Evolutionary conservation across 768 basidiomycete species (phyloP).

Genomic region (Pholiota microspora): DNA sequence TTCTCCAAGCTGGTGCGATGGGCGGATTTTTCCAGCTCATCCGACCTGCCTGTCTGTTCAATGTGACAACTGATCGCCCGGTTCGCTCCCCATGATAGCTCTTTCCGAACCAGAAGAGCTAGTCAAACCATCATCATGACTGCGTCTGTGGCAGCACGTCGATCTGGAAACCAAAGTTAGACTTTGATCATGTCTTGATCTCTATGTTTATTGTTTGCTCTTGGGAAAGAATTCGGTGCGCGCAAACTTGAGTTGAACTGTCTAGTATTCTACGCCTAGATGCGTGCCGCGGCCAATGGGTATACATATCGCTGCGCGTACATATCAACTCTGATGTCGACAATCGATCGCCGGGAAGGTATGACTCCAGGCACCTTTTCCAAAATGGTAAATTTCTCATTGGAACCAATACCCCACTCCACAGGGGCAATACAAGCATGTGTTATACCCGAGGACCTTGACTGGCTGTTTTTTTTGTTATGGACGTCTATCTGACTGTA

Average conservation of each 20-base stretch:
- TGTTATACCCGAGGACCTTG: slow-evolving; percentile 16
- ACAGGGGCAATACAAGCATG: neutral
- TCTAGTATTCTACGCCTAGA: neutral
- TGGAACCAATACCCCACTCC: slow-evolving; percentile 7
- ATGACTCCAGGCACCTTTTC: neutral
- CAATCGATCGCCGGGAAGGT: neutral
- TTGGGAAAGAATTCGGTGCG: neutral
- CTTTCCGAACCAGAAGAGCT: slow-evolving; percentile 2
- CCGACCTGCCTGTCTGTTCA: slow-evolving; percentile 1
- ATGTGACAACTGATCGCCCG: slow-evolving; percentile 2
- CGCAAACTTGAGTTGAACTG: neutral
- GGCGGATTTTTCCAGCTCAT: slow-evolving; percentile 6
- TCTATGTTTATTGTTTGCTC: slow-evolving; percentile 5
- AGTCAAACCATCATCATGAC: slow-evolving; percentile 8
- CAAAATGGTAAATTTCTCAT: neutral
- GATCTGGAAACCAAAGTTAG: slow-evolving; percentile 14
- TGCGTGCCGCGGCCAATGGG: neutral
- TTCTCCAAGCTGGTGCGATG: neutral
- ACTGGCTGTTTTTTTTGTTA: neutral
- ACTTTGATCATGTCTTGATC: slow-evolving; percentile 5
- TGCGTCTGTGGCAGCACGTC: slow-evolving; percentile 4
- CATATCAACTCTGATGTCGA: neutral
- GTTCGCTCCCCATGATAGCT: slow-evolving; percentile 1
- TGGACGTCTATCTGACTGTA: slow-evolving; percentile 4
- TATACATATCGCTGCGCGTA: neutral